Evolutionary conservation across 805 yeast species (phyloP), one percentile per base, ranked within the genome.

Genomic region (Teunomyces cretensis): DNA sequence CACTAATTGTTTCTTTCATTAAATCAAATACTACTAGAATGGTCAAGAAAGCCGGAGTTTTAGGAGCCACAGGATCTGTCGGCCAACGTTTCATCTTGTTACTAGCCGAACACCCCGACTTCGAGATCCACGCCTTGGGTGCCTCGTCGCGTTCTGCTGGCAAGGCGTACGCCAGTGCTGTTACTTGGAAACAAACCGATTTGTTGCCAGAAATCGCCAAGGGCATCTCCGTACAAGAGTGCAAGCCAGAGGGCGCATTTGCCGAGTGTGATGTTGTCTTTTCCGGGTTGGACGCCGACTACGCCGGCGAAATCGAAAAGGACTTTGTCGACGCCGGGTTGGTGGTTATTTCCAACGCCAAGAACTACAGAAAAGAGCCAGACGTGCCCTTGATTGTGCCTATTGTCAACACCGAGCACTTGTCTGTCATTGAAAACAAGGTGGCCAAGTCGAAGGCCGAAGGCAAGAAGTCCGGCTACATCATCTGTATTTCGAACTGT

Each of bases 11-110:
- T 19, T 19, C 22, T 35, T 35, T 35, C 28, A 35, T 12, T 9
- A 6, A 14, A 15, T 15, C n/a, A 15, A 9, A 15, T 9, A 16
- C 3, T 13, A 17, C 12, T 7, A 39, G 33, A 22, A 46, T 44
- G 44, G 42, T 61, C 33, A 75, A 64, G 50, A 79, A 78, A 65
- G 84, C 82, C 16, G 99, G 99, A 74, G 97, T 94, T 56, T 76
- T 92, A 50, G 99, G 99, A 41, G 98, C 98, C 54, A 92, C 99
- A 9, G 99, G 99, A 43, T 84, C 96, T 35, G 99, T 94, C 31
- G 99, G 99, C 46, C 99, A 94, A 69, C 80, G 98, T 56, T 94
- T 94, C 64, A 91, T 94, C 49, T 74, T 92, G 39, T 74, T 94
- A 40, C 75, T 94, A 51, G 79, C 90, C 2, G 72, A 86, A 50